Evolutionary conservation across 129 eudicot species (phyloP).

Genomic region (Arctium minus): DNA sequence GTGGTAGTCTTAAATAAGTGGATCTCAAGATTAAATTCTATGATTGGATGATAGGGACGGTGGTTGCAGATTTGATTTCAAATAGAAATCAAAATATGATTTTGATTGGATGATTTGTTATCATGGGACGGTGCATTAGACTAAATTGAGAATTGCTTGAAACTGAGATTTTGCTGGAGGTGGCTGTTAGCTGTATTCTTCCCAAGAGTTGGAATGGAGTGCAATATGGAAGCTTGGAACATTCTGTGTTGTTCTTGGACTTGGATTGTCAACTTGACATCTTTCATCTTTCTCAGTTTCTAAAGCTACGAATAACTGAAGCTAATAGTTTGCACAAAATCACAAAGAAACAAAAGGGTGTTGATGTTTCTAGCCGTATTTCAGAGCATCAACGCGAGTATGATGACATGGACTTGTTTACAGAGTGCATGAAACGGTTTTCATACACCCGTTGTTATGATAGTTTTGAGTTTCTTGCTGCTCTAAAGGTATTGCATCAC

Average conservation of each 20-base stretch:
- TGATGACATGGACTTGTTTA: no score
- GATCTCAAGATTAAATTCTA: no score
- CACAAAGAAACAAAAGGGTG: conserved; percentile 2
- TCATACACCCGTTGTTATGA: no score
- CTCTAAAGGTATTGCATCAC: no score
- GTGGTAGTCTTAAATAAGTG: no score
- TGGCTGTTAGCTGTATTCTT: conserved; percentile 60
- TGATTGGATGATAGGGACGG: no score
- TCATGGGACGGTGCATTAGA: no score
- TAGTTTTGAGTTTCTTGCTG: no score
- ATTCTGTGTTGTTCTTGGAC: conserved; percentile 19
- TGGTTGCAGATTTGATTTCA: no score
- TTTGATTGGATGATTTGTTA: no score
- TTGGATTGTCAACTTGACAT: conserved; percentile 63
- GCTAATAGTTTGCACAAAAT: conserved; percentile 25
- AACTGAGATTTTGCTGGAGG: conserved; percentile 71
- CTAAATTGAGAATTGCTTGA: neutral
- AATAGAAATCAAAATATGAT: no score
- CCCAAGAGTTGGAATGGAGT: conserved; percentile 80
- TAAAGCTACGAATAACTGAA: conserved; percentile 39
- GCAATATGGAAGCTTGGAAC: conserved; percentile 69
- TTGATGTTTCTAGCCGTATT: neutral
- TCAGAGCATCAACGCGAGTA: conserved; percentile 11
- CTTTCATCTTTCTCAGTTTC: conserved; percentile 44
- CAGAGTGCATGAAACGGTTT: no score